These are phyloP conservation scores for Cladophialophora bantiana DNA, from an alignment of 2,329 filamentous ascomycete genomes.

Conservation along the genomic window DNA sequence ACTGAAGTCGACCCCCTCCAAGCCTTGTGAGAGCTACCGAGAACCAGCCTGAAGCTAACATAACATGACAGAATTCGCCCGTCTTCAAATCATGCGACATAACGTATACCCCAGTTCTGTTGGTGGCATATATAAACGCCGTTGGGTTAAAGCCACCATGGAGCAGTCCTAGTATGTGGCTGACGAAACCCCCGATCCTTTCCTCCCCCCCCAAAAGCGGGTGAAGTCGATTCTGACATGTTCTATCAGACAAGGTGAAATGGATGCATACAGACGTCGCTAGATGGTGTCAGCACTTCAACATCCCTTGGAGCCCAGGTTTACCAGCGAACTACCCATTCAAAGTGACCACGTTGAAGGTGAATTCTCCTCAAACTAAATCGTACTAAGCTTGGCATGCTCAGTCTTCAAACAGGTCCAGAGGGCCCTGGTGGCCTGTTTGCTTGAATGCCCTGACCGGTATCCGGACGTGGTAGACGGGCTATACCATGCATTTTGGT, in stretches of 20 bases:
- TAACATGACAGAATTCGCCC: constrained; percentile 57
- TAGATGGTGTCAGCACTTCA: constrained; percentile 61
- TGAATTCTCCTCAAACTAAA: constrained; percentile 43
- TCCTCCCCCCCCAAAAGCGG: no score
- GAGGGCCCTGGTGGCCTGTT: constrained; percentile 60
- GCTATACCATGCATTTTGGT: constrained; percentile 62
- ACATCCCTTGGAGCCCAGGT: constrained; percentile 59
- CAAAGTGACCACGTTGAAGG: constrained; percentile 53
- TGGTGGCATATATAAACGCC: constrained; percentile 65
- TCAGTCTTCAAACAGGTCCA: constrained; percentile 51
- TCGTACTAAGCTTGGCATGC: not conserved
- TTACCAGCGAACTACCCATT: constrained; percentile 65
- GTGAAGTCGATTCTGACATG: not conserved
- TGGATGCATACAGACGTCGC: constrained; percentile 63
- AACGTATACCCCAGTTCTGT: constrained; percentile 65
- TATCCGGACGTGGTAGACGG: constrained; percentile 53
- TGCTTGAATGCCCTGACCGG: constrained; percentile 49
- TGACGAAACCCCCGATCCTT: not conserved
- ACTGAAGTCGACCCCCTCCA: not conserved
- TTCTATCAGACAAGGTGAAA: constrained; percentile 61
- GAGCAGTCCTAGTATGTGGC: constrained; percentile 53
- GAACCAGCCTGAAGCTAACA: not conserved
- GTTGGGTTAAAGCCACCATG: constrained; percentile 63
- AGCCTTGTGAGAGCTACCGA: not conserved
- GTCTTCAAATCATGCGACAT: constrained; percentile 63